Evolutionary conservation across 768 basidiomycete genomes (phyloP).

Genomic region (Boletales sp.): DNA sequence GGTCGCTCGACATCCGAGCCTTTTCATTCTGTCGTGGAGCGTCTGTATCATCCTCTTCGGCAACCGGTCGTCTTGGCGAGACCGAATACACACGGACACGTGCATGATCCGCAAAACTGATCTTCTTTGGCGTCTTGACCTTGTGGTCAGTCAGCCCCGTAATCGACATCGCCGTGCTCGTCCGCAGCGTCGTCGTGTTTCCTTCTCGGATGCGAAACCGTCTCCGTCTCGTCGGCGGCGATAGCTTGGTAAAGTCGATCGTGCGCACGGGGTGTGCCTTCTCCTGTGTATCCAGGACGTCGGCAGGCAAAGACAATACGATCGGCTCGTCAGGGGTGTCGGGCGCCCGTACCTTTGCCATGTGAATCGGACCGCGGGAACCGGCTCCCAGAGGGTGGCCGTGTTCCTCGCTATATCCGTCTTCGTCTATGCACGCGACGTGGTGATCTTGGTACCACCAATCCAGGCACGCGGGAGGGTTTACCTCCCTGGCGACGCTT

Average conservation of each 20-base stretch:
- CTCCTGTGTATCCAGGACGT: background rate
- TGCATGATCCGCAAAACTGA: constrained; percentile 23
- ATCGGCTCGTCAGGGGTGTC: constrained; percentile 10
- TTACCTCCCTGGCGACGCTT: background rate
- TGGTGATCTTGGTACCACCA: constrained; percentile 2
- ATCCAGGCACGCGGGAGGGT: background rate
- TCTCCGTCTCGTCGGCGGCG: constrained; percentile 8
- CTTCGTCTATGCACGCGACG: background rate
- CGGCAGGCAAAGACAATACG: background rate
- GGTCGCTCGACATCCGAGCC: background rate
- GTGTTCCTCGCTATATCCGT: background rate
- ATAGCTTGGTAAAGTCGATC: constrained; percentile 29
- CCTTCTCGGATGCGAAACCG: constrained; percentile 3
- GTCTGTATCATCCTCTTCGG: background rate
- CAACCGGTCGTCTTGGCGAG: constrained; percentile 8
- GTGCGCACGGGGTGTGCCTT: constrained; percentile 9
- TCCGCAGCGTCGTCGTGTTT: background rate
- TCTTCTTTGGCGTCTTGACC: constrained; percentile 24
- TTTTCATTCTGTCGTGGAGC: background rate
- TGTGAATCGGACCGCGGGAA: background rate
- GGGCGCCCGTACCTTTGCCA: background rate
- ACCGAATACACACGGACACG: constrained; percentile 16
- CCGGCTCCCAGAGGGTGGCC: background rate
- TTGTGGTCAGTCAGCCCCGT: constrained; percentile 7
- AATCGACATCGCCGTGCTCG: constrained; percentile 1